A percentile compares a stretch with the other conserved stretches of the same genome.
Conservation (phyloP, 441 rosid species). For the Codiaeum variegatum region DNA sequence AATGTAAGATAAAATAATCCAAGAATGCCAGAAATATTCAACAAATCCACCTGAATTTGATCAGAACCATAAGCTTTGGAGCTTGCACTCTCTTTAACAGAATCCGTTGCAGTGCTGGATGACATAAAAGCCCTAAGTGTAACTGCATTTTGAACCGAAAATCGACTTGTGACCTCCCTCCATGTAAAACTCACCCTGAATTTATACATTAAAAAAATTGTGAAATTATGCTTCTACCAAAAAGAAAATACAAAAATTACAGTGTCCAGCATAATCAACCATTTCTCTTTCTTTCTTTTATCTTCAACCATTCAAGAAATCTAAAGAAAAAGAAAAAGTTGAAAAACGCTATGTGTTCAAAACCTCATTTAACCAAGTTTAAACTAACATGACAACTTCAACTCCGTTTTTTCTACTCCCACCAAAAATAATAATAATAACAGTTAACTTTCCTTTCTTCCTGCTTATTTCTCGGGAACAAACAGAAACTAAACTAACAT, state of each 20-base stretch:
- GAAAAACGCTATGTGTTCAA: background rate
- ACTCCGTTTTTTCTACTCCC: background rate
- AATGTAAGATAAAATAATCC: background rate
- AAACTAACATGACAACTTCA: background rate
- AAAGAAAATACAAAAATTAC: background rate
- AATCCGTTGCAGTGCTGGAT: slow-evolving; percentile 51
- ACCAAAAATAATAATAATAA: background rate
- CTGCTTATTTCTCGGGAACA: slow-evolving; percentile 2
- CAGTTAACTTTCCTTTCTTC: background rate
- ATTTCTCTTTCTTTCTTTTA: background rate
- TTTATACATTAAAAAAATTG: slow-evolving; percentile 1
- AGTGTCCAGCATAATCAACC: background rate
- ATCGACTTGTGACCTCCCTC: slow-evolving; percentile 32
- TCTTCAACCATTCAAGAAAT: background rate
- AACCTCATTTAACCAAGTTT: background rate
- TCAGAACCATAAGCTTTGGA: slow-evolving; percentile 74
- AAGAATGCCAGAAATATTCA: background rate
- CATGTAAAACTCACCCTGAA: slow-evolving; percentile 46
- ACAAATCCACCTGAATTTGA: slow-evolving; percentile 73
- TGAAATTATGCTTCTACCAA: background rate
- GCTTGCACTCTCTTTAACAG: slow-evolving; percentile 48
- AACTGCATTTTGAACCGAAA: slow-evolving; percentile 40
- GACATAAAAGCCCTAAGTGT: slow-evolving; percentile 70
- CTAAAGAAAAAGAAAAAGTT: background rate
- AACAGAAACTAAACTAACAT: background rate